Conservation (phyloP, 257 asterid species). For the Echites panduratus region DNA sequence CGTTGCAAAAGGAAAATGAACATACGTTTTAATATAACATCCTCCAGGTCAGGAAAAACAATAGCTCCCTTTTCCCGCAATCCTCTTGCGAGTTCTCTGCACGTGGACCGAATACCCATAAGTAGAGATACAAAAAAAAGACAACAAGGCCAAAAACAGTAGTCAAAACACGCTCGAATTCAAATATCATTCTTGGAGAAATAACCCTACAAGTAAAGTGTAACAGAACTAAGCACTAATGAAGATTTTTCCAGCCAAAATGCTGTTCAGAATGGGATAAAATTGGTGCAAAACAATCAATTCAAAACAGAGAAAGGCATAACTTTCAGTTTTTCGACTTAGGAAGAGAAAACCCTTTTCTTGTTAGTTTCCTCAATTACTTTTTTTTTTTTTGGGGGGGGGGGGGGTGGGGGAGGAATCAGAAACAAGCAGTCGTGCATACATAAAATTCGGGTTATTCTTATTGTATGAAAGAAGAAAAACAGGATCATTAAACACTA, state of each 20-base stretch:
- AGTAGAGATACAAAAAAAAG: not conserved
- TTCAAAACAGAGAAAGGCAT: not conserved
- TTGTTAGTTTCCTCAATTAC: too few species aligned
- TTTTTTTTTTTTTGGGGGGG: too few species aligned
- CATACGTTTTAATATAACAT: slow-evolving; percentile 67
- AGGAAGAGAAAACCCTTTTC: not conserved
- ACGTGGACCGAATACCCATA: not conserved
- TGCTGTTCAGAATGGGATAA: not conserved
- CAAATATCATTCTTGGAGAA: not conserved
- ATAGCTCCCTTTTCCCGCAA: slow-evolving; percentile 57
- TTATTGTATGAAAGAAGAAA: not conserved
- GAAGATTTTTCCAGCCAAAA: not conserved
- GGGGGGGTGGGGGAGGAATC: too few species aligned
- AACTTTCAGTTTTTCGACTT: not conserved
- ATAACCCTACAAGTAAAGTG: not conserved
- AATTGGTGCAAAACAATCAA: not conserved
- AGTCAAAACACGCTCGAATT: not conserved
- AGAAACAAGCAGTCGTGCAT: not conserved
- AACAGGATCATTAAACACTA: not conserved
- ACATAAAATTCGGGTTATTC: not conserved
- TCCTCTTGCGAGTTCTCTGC: slow-evolving; percentile 85
- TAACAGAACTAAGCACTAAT: not conserved
- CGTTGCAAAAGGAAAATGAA: not conserved
- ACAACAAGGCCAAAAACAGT: not conserved
- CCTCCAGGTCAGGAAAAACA: slow-evolving; percentile 63